Conservation (phyloP, 306 rosid species). For the Fragaria iinumae region DNA sequence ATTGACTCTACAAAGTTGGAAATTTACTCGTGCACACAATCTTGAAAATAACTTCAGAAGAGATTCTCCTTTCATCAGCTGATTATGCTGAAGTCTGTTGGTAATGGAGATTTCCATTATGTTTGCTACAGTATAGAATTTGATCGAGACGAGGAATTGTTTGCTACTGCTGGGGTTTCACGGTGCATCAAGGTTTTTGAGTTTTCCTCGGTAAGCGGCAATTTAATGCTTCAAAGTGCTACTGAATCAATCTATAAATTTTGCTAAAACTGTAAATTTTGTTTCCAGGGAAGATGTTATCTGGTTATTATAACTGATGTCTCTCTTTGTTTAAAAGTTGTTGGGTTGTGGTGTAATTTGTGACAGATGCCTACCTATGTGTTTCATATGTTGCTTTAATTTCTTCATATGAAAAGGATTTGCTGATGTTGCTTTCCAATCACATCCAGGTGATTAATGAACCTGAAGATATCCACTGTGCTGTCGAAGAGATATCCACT, state of each 20-base stretch:
- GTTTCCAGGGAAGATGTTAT: not conserved
- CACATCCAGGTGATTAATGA: slow-evolving; percentile 72
- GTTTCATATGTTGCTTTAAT: not conserved
- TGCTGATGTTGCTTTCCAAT: slow-evolving; percentile 11
- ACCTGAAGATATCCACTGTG: slow-evolving; percentile 71
- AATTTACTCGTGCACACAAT: not conserved
- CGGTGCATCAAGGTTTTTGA: slow-evolving; percentile 90
- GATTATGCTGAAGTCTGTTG: not conserved
- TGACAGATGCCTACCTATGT: not conserved
- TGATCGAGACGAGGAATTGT: slow-evolving; percentile 79
- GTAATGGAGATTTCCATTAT: not conserved
- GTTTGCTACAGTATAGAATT: slow-evolving; percentile 82
- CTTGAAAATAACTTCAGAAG: not conserved
- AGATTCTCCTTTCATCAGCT: not conserved
- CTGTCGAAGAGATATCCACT: slow-evolving; percentile 83
- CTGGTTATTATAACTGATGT: not conserved
- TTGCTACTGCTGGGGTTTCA: slow-evolving; percentile 96
- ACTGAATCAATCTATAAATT: not conserved
- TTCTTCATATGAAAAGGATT: not conserved
- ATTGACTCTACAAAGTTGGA: not conserved
- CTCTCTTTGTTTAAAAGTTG: not conserved
- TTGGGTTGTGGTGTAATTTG: not conserved
- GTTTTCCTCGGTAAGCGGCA: slow-evolving; percentile 63
- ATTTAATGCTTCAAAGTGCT: not conserved
- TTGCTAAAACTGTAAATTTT: not conserved